phyloP scores from a whole-genome alignment of 257 asterid genomes.

The Verbena officinalis region DNA sequence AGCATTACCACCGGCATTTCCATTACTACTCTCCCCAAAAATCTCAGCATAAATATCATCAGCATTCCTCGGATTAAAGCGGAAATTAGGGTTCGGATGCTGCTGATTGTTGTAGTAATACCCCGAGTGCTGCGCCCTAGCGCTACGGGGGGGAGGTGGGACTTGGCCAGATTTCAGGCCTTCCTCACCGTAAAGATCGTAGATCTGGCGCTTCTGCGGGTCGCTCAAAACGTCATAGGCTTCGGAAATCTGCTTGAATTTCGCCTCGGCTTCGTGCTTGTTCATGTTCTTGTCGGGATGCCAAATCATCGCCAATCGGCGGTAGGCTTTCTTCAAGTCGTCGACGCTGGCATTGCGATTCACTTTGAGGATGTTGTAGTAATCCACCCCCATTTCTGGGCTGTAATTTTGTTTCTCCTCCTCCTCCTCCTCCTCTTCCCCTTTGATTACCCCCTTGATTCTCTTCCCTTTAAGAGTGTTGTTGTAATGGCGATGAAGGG shows the following conservation, averaged over 20 bases:
- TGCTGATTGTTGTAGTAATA: constrained; percentile 46
- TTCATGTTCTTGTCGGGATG: constrained; percentile 92
- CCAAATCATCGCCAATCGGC: constrained; percentile 96
- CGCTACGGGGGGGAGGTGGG: constrained; percentile 65
- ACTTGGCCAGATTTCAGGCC: constrained; percentile 83
- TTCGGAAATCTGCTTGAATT: constrained; percentile 93
- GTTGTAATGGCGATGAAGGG: constrained; percentile 3
- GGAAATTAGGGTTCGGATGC: constrained; percentile 78
- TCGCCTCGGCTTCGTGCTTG: constrained; percentile 86
- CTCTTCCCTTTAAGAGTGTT: constrained; percentile 9
- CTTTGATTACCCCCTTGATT: too few relatives aligned
- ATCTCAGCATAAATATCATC: constrained; percentile 86
- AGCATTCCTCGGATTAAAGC: constrained; percentile 88
- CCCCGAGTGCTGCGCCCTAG: constrained; percentile 32
- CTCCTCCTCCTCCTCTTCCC: neutral
- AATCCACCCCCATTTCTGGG: constrained; percentile 83
- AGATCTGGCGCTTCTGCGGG: constrained; percentile 99
- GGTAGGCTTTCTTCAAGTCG: constrained; percentile 82
- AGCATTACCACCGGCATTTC: constrained; percentile 32
- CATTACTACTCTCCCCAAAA: constrained; percentile 67
- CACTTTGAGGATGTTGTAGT: constrained; percentile 92
- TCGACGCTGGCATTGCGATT: constrained; percentile 93
- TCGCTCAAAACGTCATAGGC: constrained; percentile 97
- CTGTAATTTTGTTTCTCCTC: neutral
- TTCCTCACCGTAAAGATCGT: constrained; percentile 97